phyloP scores from a whole-genome alignment of 768 basidiomycete species.

The Agrocybe pediades region DNA sequence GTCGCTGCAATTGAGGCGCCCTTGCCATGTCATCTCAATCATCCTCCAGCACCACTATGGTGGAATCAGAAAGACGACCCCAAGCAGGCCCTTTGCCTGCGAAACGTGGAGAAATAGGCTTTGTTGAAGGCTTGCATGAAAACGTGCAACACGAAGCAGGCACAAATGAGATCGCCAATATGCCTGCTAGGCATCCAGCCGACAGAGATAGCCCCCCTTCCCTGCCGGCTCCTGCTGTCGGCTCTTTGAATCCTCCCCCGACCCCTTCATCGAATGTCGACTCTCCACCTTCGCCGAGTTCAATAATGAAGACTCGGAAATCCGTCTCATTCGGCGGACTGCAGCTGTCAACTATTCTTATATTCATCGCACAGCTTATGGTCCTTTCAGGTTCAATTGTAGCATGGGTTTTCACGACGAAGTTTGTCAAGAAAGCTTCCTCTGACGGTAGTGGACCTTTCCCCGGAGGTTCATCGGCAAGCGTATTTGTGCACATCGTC shows the following conservation, averaged over 20 bases:
- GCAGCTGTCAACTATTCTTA: constrained; percentile 42
- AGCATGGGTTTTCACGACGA: constrained; percentile 53
- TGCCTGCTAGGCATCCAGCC: constrained; percentile 49
- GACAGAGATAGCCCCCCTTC: constrained; percentile 15
- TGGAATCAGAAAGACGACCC: constrained; percentile 31
- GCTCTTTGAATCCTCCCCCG: constrained; percentile 5
- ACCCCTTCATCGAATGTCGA: constrained; percentile 13
- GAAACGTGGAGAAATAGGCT: constrained; percentile 72
- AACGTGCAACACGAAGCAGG: constrained; percentile 41
- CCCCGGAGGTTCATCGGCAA: constrained; percentile 29
- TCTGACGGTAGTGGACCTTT: constrained; percentile 12
- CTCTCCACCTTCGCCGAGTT: constrained; percentile 5
- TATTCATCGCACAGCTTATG: constrained; percentile 40
- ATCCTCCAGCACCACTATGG: constrained; percentile 1
- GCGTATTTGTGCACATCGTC: constrained; percentile 63
- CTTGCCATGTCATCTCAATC: constrained; percentile 14
- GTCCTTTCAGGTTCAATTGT: constrained; percentile 49
- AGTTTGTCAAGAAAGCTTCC: constrained; percentile 14
- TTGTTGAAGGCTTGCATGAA: constrained; percentile 38
- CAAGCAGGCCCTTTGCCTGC: constrained; percentile 65
- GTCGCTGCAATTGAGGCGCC: constrained; percentile 12
- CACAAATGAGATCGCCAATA: constrained; percentile 8
- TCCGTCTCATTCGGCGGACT: constrained; percentile 45
- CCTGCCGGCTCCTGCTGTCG: background rate
- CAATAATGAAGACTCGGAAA: constrained; percentile 30